These are phyloP conservation scores for Lactarius hengduanensis DNA, from an alignment of 768 basidiomycete genomes.

Conservation along the genomic window DNA sequence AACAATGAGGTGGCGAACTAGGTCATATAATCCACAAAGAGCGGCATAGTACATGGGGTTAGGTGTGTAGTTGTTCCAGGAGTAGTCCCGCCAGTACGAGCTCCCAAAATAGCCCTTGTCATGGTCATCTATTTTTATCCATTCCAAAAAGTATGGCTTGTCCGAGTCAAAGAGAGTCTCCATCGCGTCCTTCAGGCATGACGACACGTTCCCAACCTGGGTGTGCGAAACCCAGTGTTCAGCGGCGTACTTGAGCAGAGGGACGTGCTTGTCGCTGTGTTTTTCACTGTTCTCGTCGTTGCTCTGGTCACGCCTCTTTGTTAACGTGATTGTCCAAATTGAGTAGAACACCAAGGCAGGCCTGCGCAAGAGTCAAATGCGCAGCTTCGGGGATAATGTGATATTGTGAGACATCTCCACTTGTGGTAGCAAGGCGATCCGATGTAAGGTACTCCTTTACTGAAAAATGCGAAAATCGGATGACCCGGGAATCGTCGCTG, in stretches of 20 bases:
- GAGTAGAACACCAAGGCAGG: background rate
- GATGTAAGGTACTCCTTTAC: background rate
- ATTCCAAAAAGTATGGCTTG: background rate
- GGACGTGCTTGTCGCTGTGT: background rate
- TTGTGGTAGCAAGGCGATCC: background rate
- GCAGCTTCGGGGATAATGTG: background rate
- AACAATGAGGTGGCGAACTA: background rate
- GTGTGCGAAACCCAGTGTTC: background rate
- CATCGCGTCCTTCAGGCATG: background rate
- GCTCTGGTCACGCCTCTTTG: background rate
- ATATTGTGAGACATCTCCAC: background rate
- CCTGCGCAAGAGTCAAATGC: background rate
- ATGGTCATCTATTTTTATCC: background rate
- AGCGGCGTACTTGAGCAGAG: background rate
- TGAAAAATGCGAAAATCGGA: background rate
- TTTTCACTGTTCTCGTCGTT: background rate
- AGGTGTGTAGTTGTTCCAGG: background rate
- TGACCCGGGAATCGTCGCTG: background rate
- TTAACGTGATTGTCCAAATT: background rate
- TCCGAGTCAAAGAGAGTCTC: background rate
- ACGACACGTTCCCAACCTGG: background rate
- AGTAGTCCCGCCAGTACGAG: accelerated
- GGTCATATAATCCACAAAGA: background rate
- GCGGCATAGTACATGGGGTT: background rate
- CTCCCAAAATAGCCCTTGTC: background rate